These are phyloP conservation scores for Didymella sp. DNA, from an alignment of 2,329 filamentous ascomycete species.

Conservation along the genomic window DNA sequence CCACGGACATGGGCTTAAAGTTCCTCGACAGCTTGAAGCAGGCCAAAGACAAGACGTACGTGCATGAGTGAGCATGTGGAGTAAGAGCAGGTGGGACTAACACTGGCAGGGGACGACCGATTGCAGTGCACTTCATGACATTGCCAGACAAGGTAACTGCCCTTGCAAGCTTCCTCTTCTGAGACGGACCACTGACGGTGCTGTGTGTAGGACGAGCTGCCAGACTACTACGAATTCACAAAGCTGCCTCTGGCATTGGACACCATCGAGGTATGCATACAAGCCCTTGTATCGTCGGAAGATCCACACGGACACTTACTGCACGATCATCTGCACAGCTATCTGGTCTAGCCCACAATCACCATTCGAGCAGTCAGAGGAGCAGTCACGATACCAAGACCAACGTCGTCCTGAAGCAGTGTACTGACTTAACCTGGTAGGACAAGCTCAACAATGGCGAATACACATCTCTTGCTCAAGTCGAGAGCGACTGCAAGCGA, in stretches of 20 bases:
- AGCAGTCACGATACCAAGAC: not conserved
- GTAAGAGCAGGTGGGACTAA: constrained; percentile 28
- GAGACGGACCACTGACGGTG: constrained; percentile 25
- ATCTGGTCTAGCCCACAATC: not conserved
- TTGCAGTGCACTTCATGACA: constrained; percentile 77
- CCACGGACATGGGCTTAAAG: constrained; percentile 72
- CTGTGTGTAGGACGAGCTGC: constrained; percentile 60
- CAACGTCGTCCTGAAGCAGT: not conserved
- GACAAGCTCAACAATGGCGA: constrained; percentile 71
- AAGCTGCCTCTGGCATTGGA: constrained; percentile 80
- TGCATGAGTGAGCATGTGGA: constrained; percentile 26
- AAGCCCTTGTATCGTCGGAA: not conserved
- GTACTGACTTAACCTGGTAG: constrained; percentile 41
- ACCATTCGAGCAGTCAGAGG: not conserved
- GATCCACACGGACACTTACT: not conserved
- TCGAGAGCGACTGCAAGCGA: constrained; percentile 87
- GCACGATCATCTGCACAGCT: not conserved
- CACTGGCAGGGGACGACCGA: constrained; percentile 65
- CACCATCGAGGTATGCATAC: constrained; percentile 67
- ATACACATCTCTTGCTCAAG: constrained; percentile 73
- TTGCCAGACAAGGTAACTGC: constrained; percentile 65
- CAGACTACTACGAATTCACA: constrained; percentile 79
- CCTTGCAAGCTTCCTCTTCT: constrained; percentile 13
- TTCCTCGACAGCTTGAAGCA: constrained; percentile 78
- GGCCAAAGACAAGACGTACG: constrained; percentile 82